These are phyloP conservation scores for Nakazawaea anatomiae DNA, from an alignment of 805 yeast genomes.

Conservation along the genomic window DNA sequence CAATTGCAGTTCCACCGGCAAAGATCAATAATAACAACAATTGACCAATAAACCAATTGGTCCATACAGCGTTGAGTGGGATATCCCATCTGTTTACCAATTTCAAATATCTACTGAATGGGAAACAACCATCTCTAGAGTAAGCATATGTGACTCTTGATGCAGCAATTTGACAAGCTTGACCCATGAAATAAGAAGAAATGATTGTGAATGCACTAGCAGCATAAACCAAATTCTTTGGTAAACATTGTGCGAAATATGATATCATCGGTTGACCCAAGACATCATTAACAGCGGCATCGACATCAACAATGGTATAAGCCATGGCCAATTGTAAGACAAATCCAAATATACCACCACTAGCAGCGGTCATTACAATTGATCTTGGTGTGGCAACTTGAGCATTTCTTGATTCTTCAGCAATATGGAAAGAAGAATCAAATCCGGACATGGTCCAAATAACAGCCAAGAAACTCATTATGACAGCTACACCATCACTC, in stretches of 20 bases:
- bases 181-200: constrained; percentile 44
- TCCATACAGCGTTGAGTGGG: constrained; percentile 61
- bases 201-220: constrained; percentile 38
- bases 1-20: constrained; percentile 61
- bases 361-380: constrained; percentile 49
- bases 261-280: constrained; percentile 59
- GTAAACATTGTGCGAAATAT: constrained; percentile 43
- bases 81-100: constrained; percentile 49
- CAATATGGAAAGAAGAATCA: constrained; percentile 68
- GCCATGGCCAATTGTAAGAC: constrained; percentile 55
- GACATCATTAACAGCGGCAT: constrained; percentile 38
- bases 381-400: constrained; percentile 61
- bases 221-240: constrained; percentile 32
- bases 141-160: constrained; percentile 64
- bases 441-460: constrained; percentile 73
- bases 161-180: constrained; percentile 58
- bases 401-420: constrained; percentile 70
- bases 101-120: constrained; percentile 44
- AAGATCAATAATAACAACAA: constrained; percentile 50
- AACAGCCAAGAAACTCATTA: constrained; percentile 55
- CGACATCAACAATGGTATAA: constrained; percentile 50
- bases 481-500: constrained; percentile 55
- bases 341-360: constrained; percentile 54
- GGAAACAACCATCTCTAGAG: constrained; percentile 64
- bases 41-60: constrained; percentile 50